A percentile compares a stretch with the other conserved stretches of the same genome.
phyloP scores from a whole-genome alignment of 2,329 filamentous ascomycete species.

The Cladosporium sphaerospermum region DNA sequence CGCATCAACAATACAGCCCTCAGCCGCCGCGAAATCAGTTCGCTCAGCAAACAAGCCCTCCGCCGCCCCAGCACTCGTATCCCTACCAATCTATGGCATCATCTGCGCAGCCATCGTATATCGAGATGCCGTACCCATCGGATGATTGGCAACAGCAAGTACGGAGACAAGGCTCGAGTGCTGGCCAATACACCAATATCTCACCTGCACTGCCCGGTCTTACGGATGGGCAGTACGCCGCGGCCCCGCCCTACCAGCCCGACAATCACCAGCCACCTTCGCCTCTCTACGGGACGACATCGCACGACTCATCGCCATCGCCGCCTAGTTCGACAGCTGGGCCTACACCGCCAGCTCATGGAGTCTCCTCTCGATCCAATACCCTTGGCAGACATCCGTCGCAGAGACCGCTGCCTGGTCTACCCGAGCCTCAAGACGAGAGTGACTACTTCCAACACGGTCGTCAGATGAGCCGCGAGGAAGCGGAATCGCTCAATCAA shows the following conservation, averaged over 20 bases:
- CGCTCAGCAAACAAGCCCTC: slow-evolving; percentile 16
- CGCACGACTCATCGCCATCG: slow-evolving; percentile 27
- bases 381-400: slow-evolving; percentile 52
- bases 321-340: slow-evolving; percentile 44
- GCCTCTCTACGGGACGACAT: slow-evolving; percentile 18
- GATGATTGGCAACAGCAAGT: slow-evolving; percentile 17
- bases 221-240: slow-evolving; percentile 19
- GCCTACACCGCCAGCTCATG: slow-evolving; percentile 44
- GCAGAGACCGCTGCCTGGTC: slow-evolving; percentile 53
- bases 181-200: slow-evolving; percentile 13
- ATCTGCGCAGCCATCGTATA: slow-evolving; percentile 14
- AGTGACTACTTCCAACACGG: slow-evolving; percentile 33
- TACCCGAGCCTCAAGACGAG: slow-evolving; percentile 37
- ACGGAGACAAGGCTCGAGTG: slow-evolving; percentile 14
- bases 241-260: slow-evolving; percentile 25
- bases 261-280: slow-evolving; percentile 23
- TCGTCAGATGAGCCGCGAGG: slow-evolving; percentile 16
- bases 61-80: slow-evolving; percentile 19
- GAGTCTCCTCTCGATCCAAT: slow-evolving; percentile 34
- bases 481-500: slow-evolving; percentile 35
- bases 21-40: slow-evolving; percentile 20
- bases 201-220: slow-evolving; percentile 19
- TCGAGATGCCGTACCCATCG: slow-evolving; percentile 19
- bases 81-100: slow-evolving; percentile 14
- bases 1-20: slow-evolving; percentile 18